Percentiles rank a stretch among this genome's conserved stretches.
phyloP scores from a whole-genome alignment of 805 yeast genomes.

The Wickerhamomyces ciferrii region DNA sequence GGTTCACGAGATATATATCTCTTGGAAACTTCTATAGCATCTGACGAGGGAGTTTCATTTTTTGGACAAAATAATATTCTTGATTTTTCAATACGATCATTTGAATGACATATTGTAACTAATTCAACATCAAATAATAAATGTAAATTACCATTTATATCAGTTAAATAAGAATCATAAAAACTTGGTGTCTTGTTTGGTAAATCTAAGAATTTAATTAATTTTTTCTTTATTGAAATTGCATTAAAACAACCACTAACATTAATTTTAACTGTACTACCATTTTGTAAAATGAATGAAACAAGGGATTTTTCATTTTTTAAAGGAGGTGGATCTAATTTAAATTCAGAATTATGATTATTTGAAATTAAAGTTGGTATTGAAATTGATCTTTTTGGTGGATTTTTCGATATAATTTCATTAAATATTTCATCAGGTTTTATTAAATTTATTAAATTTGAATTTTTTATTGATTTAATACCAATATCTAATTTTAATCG shows the following conservation, averaged over 20 bases:
- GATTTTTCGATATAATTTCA: conserved; percentile 1
- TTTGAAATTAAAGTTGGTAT: conserved; percentile 1
- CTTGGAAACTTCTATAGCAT: conserved; percentile 52
- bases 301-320: conserved; percentile 27
- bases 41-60: conserved; percentile 56
- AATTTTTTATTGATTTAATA: conserved; percentile 35
- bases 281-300: conserved; percentile 72
- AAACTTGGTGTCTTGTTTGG: conserved; percentile 33
- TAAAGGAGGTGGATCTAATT: conserved; percentile 15
- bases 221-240: conserved; percentile 66
- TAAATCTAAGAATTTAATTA: conserved; percentile 53
- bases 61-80: conserved; percentile 63
- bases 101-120: conserved; percentile 76
- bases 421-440: conserved; percentile 13
- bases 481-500: conserved; percentile 63
- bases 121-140: conserved; percentile 71
- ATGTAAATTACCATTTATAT: conserved; percentile 34
- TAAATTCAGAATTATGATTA: conserved; percentile 10
- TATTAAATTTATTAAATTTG: conserved; percentile 1
- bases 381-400: background rate
- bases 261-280: conserved; percentile 61
- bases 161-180: conserved; percentile 61
- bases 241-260: conserved; percentile 80
- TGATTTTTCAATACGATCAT: conserved; percentile 63
- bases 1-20: conserved; percentile 25